These are phyloP conservation scores for Dioszegia aurantiaca DNA, from an alignment of 768 basidiomycete genomes.

Conservation along the genomic window DNA sequence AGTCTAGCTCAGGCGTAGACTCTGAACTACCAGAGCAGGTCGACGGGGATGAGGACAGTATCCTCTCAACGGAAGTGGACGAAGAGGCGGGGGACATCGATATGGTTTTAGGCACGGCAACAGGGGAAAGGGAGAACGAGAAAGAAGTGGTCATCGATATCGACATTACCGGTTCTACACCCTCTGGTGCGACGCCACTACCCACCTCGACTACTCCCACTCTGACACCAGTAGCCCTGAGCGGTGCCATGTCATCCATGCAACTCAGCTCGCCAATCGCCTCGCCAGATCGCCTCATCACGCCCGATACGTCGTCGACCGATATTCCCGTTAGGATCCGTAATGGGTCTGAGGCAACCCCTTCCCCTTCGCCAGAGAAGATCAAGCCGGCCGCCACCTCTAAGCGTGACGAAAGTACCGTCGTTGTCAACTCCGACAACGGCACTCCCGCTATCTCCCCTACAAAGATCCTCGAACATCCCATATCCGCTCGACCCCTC, in stretches of 20 bases:
- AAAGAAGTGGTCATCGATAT: neutral
- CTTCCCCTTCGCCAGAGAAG: neutral
- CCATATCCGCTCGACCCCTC: slow-evolving; percentile 2
- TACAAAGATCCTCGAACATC: too few relatives aligned
- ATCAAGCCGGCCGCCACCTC: neutral
- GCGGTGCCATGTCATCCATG: slow-evolving; percentile 12
- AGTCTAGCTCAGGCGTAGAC: too few relatives aligned
- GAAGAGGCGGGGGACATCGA: neutral
- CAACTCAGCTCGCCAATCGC: slow-evolving; percentile 8
- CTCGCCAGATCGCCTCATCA: slow-evolving; percentile 10
- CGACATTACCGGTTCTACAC: too few relatives aligned
- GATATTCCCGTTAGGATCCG: slow-evolving; percentile 9
- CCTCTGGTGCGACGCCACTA: neutral
- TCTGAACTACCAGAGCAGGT: neutral
- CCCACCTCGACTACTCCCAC: neutral
- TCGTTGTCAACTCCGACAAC: too few relatives aligned
- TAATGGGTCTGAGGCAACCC: neutral
- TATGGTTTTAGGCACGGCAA: too few relatives aligned
- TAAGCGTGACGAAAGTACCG: too few relatives aligned
- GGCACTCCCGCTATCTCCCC: too few relatives aligned
- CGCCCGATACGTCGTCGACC: neutral
- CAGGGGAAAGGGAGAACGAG: too few relatives aligned
- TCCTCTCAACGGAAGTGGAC: slow-evolving; percentile 5
- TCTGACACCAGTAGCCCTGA: neutral
- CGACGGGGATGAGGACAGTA: neutral